A percentile compares a stretch with the other conserved stretches of the same genome.
Conservation (phyloP, 2,329 filamentous ascomycete species). For the Xylariaceae sp. region DNA sequence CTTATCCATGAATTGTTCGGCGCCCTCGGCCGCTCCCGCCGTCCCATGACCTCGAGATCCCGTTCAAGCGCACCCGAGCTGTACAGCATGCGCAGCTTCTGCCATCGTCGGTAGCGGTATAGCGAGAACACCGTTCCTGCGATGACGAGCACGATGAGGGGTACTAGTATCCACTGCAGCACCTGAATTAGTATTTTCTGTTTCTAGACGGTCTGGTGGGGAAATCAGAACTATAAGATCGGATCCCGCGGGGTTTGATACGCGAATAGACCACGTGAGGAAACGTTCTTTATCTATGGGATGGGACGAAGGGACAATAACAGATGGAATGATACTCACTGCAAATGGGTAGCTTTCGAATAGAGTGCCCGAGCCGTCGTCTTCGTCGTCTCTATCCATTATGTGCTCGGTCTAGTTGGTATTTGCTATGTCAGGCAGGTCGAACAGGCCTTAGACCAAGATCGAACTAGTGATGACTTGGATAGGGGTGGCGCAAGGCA, state of each 20-base stretch:
- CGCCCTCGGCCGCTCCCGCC: slow-evolving; percentile 11
- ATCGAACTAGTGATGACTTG: slow-evolving; percentile 3
- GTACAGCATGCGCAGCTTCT: slow-evolving; percentile 21
- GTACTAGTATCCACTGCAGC: slow-evolving; percentile 31
- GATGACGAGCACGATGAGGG: slow-evolving; percentile 32
- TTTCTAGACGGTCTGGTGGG: background rate
- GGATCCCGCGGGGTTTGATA: background rate
- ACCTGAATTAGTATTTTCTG: background rate
- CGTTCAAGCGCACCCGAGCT: slow-evolving; percentile 22
- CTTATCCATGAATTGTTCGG: slow-evolving; percentile 13
- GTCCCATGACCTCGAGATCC: slow-evolving; percentile 30
- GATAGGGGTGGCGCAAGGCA: background rate
- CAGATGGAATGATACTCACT: background rate
- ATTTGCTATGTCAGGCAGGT: slow-evolving; percentile 5
- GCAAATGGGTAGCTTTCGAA: slow-evolving; percentile 24
- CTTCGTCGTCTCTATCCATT: slow-evolving; percentile 17
- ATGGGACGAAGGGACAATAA: background rate
- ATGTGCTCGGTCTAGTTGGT: background rate
- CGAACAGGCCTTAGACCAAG: background rate
- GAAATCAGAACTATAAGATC: background rate
- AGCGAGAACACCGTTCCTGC: slow-evolving; percentile 28
- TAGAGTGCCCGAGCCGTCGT: slow-evolving; percentile 17
- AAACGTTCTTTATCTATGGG: background rate
- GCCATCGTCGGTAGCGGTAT: slow-evolving; percentile 31
- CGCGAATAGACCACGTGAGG: no score